Conservation (phyloP, 108 stramenopile species). For the Cyclotella distinguenda region DNA sequence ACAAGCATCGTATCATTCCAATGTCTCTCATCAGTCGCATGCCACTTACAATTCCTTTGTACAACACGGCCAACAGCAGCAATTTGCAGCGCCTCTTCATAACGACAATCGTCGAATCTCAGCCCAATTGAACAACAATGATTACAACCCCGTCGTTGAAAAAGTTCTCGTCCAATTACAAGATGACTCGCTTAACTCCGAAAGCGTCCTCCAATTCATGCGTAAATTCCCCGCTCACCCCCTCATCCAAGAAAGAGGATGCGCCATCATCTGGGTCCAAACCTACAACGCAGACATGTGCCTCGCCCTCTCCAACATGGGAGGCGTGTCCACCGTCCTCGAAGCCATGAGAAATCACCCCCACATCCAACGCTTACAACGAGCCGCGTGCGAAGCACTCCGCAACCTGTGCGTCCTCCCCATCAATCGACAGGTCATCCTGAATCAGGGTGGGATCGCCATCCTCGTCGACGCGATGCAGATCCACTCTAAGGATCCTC, state of each 20-base stretch:
- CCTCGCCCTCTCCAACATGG: constrained; percentile 32
- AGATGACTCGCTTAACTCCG: constrained; percentile 33
- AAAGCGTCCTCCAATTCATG: constrained; percentile 36
- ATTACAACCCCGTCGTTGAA: constrained; percentile 11
- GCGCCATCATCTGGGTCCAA: constrained; percentile 50
- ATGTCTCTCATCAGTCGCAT: constrained; percentile 19
- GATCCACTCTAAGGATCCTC: constrained; percentile 22
- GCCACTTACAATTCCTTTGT: constrained; percentile 22
- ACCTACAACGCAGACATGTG: constrained; percentile 52
- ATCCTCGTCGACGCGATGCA: constrained; percentile 28
- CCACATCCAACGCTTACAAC: constrained; percentile 21
- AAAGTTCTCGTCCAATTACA: constrained; percentile 11
- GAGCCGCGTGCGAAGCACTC: constrained; percentile 43
- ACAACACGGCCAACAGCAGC: constrained; percentile 1
- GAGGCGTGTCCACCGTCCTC: constrained; percentile 42
- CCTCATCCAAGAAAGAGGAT: constrained; percentile 47
- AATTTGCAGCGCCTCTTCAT: not conserved
- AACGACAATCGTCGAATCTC: not conserved
- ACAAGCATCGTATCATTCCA: constrained; percentile 34
- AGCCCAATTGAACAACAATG: not conserved
- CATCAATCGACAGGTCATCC: constrained; percentile 24
- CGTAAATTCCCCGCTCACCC: constrained; percentile 32
- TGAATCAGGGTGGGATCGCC: constrained; percentile 28
- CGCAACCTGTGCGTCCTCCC: constrained; percentile 35
- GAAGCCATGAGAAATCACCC: constrained; percentile 55